Conservation (phyloP, 257 asterid genomes). For the Solanum chmielewskii region DNA sequence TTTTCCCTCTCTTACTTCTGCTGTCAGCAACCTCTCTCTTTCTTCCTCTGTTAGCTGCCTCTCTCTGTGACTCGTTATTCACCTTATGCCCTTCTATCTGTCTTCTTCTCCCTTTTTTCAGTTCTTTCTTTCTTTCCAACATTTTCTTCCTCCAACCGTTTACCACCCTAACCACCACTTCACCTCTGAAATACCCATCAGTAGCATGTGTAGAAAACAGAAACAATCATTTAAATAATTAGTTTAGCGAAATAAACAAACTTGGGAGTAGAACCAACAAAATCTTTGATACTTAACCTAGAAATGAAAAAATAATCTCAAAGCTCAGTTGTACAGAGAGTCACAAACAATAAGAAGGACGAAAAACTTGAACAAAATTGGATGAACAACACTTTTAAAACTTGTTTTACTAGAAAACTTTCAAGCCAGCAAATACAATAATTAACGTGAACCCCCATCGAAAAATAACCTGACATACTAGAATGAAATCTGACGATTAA, state of each 20-base stretch:
- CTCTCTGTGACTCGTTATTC: background rate
- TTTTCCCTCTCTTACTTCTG: background rate
- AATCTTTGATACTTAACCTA: background rate
- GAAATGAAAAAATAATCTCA: background rate
- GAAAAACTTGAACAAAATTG: background rate
- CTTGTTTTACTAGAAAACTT: background rate
- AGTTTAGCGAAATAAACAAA: background rate
- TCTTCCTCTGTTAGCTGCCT: background rate
- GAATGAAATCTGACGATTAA: background rate
- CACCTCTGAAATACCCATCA: background rate
- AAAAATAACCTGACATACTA: background rate
- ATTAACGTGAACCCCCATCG: background rate
- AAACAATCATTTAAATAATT: background rate
- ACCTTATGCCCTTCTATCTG: background rate
- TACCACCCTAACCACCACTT: background rate
- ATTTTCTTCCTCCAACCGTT: background rate
- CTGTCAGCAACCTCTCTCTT: background rate
- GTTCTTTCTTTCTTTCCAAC: background rate
- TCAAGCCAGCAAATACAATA: background rate
- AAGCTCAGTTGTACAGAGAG: background rate
- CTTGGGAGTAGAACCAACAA: background rate
- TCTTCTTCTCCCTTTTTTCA: background rate
- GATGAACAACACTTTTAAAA: background rate
- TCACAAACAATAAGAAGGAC: background rate
- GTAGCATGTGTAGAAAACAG: background rate